These are phyloP conservation scores for Chaetomiaceae sp. DNA, from an alignment of 2,329 filamentous ascomycete genomes.

Conservation along the genomic window DNA sequence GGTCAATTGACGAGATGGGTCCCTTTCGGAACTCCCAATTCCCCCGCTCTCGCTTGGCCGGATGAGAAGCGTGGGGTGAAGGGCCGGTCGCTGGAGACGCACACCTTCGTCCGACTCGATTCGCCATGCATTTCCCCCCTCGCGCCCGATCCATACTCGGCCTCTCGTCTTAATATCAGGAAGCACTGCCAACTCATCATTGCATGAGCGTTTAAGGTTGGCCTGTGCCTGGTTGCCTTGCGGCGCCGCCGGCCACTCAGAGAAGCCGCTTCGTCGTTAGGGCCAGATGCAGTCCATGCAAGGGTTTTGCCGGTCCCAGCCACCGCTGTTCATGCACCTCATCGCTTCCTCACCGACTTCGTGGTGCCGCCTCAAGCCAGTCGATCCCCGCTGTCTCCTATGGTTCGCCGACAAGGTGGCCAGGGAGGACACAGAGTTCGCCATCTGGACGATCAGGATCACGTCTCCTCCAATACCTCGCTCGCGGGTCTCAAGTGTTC, in stretches of 20 bases:
- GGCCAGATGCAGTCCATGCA: conserved; percentile 32
- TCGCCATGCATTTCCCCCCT: conserved; percentile 20
- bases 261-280: conserved; percentile 27
- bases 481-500: not conserved
- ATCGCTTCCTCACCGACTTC: conserved; percentile 43
- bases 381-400: conserved; percentile 24
- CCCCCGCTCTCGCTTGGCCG: conserved; percentile 22
- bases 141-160: conserved; percentile 29
- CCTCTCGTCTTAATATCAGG: conserved; percentile 51
- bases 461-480: not conserved
- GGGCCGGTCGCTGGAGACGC: conserved; percentile 8
- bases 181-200: conserved; percentile 71
- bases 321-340: conserved; percentile 43
- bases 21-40: not conserved
- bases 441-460: conserved; percentile 12
- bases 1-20: not conserved
- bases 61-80: conserved; percentile 6
- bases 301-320: conserved; percentile 33
- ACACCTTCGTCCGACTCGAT: conserved; percentile 14
- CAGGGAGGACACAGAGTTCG: conserved; percentile 3
- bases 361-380: conserved; percentile 31
- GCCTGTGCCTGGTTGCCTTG: conserved; percentile 41
- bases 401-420: not conserved
- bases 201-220: conserved; percentile 55
- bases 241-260: conserved; percentile 33